Base-by-base conservation (phyloP, 768 basidiomycete genomes). In the Leccinellum rugosiceps region DNA sequence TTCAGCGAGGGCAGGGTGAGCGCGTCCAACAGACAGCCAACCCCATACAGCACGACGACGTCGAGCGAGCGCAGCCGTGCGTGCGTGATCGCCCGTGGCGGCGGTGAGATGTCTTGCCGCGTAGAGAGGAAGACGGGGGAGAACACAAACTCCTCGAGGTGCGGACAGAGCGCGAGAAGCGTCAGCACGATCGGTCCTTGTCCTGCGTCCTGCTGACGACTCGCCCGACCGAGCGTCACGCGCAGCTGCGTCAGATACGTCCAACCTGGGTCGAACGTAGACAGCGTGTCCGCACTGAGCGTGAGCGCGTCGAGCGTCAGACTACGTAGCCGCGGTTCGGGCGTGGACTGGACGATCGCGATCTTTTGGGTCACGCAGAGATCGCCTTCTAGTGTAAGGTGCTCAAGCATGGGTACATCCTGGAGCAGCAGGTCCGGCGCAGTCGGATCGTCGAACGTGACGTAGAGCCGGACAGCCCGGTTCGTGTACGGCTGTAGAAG, bases 161-260 rank as follows among this genome's bases (percentile, higher is more conserved):
- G 34, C 4, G 65, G 66, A 32, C 65, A 67, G 45, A 64, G 57
- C 6, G 46, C 43, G 25, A 67, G 68, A 19, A 67, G 55, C 3
- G 23, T 35, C 3, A 67, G 19, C 34, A 65, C 30, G 15, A 50
- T 11, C 15, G 52, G 21, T 3, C 34, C 41, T 17, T 53, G 32
- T 2, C 35, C 9, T 45, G 23, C 6, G 44, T 25, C 44, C 5
- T 50, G 35, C 1, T 48, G 28, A 17, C 32, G 21, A 1, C n/a
- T 28, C 8, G 31, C 41, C 6, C 43, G 46, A 11, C 34, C 21
- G 15, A 65, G 34, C 31, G 30, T 45, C 19, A 66, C 44, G 9
- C 50, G 32, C n/a, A 66, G 25, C 2, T 50, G 53, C 1, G 65
- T 61, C 13, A 67, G 62, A 23, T 69, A 31, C 21, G 55, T 34